Evolutionary conservation across 495 filamentous ascomycete genomes (phyloP), one percentile per base, ranked within the genome.

Genomic region (Glarea lozoyensis): DNA sequence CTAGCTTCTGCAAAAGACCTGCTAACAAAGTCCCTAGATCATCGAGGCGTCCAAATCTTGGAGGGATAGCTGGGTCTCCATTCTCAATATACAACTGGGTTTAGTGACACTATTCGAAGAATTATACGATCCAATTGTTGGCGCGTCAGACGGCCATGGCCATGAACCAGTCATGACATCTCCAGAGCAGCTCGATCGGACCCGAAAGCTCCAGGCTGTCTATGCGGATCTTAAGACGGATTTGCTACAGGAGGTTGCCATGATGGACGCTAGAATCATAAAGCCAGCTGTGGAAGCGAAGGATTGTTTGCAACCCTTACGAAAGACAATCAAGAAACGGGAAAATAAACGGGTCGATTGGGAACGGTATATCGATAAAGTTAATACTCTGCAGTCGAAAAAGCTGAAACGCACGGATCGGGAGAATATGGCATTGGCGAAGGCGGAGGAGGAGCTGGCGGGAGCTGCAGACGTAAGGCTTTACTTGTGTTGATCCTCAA

Each of bases 341-440:
- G 86, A 93, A 53, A 83, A 94, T 53, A 87, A 81, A 62, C 84
- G 94, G 70, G 54, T 92, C 34, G 90, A 96, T 58, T 95, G 80
- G 54, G 90, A 97, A 61, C 80, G 82, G 46, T 79, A 79, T 44
- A 78, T 88, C 55, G 74, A 82, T 42, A 78, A 80, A 42, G 78
- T 81, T 16, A 84, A 84, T 46, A 79, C 75, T 54, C 69, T 78
- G 17, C 35, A 37, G 17, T 65, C 74, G 48, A 82, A 79, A 55
- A 94, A 94, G 58, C 55, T 70, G 12, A 82, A 76, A 32, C 75
- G 81, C 40, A 78, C 76, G 19, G 78, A 89, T 22, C 74, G 86
- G 38, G 90, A 97, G 39, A 88, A 94, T 55, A 69, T 72, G 10
- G 66, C 76, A 3, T 64, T 94, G 22, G 77, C 73, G 25, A 90